phyloP scores from a whole-genome alignment of 306 rosid genomes.

The Prosopis cineraria region DNA sequence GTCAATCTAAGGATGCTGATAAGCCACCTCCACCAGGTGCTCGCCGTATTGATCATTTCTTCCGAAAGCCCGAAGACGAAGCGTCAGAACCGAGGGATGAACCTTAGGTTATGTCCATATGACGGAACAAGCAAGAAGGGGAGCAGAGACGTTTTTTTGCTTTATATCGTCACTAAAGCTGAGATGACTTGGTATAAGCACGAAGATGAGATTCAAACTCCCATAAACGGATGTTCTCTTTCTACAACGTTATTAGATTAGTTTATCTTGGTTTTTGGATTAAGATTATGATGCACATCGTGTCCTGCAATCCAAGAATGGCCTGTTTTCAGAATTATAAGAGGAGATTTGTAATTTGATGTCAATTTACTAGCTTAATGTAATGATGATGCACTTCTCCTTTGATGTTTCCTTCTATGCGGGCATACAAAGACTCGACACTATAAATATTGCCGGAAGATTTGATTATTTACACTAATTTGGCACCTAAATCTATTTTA shows the following conservation, averaged over 20 bases:
- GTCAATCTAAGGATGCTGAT: conserved; percentile 38
- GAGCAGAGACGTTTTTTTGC: background rate
- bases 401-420: conserved; percentile 3
- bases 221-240: background rate
- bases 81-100: conserved; percentile 41
- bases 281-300: conserved; percentile 8
- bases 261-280: background rate
- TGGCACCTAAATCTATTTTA: background rate
- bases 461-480: background rate
- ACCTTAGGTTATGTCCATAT: conserved; percentile 36
- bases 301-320: background rate
- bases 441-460: background rate
- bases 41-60: conserved; percentile 78
- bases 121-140: background rate
- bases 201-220: background rate
- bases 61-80: conserved; percentile 41
- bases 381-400: background rate
- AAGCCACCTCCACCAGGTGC: conserved; percentile 44
- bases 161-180: background rate
- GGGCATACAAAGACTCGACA: background rate
- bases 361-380: background rate
- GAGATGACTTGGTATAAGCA: background rate
- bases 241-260: background rate
- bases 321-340: background rate
- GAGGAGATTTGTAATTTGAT: background rate